Evolutionary conservation across 208 protist genomes (phyloP).

Genomic region (Trypanosoma scelopori): DNA sequence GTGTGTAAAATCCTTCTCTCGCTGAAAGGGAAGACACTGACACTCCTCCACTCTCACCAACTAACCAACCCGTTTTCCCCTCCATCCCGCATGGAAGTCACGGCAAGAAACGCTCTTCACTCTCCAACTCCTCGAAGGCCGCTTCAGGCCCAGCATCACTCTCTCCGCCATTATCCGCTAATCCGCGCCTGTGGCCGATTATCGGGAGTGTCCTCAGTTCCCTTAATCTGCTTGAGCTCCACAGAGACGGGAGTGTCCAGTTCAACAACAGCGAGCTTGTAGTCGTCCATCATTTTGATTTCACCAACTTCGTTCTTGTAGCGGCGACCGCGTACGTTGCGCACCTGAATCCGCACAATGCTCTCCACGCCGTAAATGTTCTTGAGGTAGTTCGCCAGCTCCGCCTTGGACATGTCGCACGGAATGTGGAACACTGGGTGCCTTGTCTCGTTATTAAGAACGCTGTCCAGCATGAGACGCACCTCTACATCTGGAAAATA

Average conservation of each 20-base stretch:
- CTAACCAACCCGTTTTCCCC: neutral
- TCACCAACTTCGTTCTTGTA: constrained; percentile 89
- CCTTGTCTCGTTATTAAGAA: constrained; percentile 86
- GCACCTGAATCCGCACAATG: constrained; percentile 62
- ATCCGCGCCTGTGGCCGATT: constrained; percentile 72
- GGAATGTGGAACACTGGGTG: constrained; percentile 80
- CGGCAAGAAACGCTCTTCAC: neutral
- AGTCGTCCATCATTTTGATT: constrained; percentile 76
- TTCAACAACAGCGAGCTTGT: constrained; percentile 81
- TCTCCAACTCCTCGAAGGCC: too few species aligned
- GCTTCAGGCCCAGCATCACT: neutral
- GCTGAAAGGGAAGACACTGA: too few species aligned
- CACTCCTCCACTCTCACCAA: too few species aligned
- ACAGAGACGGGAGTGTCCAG: constrained; percentile 80
- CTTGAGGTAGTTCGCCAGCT: constrained; percentile 84
- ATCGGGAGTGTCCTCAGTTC: constrained; percentile 82
- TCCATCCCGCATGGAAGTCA: neutral
- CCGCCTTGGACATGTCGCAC: constrained; percentile 81
- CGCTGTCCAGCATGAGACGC: constrained; percentile 79
- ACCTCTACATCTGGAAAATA: constrained; percentile 87
- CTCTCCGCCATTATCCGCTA: constrained; percentile 24
- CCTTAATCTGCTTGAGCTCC: constrained; percentile 90
- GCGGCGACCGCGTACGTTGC: constrained; percentile 67
- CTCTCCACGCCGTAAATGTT: constrained; percentile 88
- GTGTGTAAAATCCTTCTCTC: neutral